Evolutionary conservation across 2,329 filamentous ascomycete species (phyloP), one percentile per base, ranked within the genome.

Genomic region (Colletotrichum graminicola): DNA sequence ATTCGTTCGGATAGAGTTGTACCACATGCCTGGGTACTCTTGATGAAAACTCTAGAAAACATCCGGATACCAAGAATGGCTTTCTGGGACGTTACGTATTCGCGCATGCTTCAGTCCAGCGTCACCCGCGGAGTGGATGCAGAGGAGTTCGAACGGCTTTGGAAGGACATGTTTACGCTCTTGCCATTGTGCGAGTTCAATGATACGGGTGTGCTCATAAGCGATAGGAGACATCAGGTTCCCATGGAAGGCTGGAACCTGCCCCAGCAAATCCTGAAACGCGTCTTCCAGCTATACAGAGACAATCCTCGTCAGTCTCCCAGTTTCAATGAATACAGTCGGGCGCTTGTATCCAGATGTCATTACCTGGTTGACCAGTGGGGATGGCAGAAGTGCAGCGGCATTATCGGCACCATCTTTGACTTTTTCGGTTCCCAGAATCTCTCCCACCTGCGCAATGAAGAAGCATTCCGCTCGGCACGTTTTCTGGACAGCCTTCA

Each of bases 351-450:
- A 41, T 84, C 84, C 23, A 87, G 91, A 39, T 92, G 90, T 73
- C 86, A 92, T 76, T 87, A 88, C 76, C 83, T 92, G 12, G 87
- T 91, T 57, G 82, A 86, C 68, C 86, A 90, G 77, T 93, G 91
- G 91, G 89, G 89, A 5, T 92, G 91, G 91, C 83, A 83, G 47
- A 88, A 83, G 72, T 88, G 86, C 74, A 87, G 86, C 57, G 81
- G 84, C 14, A 84, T 92, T 18, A 81, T 92, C 41, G 89, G 90
- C 1, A 82, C 86, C 1, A 86, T 92, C 3, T 92, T 92, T 73
- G 90, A 92, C 78, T 92, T 92, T 76, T 92, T 92, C 74, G 90
- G 89, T 12, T 86, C 86, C 2, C 88, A 90, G 73, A 85, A 88
- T 56, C 83, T 92, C 14, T 85, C 86, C 2, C 88, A 92, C 77